Conservation (phyloP, 164 flowering plant species). For the Dillenia suffruticosa region DNA sequence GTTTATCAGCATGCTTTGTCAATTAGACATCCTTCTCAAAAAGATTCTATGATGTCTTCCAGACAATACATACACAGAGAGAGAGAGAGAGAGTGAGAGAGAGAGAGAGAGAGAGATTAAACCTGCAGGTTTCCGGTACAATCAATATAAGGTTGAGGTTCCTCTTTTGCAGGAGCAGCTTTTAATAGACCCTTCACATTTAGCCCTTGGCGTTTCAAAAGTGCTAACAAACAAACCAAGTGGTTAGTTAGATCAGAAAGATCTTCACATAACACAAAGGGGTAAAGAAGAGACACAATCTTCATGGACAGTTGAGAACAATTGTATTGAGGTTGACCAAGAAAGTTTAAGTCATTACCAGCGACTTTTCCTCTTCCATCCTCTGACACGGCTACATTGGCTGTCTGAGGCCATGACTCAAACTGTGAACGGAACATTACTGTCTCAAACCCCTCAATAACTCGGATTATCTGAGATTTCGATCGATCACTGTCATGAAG, state of each 20-base stretch:
- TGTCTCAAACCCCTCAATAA: conserved; percentile 97
- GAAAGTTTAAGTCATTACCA: conserved; percentile 46
- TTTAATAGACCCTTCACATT: conserved; percentile 94
- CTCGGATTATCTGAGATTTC: conserved; percentile 68
- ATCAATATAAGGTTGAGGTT: conserved; percentile 87
- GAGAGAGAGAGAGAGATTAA: conserved; percentile 5
- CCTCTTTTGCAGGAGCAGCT: conserved; percentile 88
- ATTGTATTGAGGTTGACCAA: neutral
- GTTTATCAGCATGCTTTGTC: neutral
- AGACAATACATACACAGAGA: neutral
- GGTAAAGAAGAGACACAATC: neutral
- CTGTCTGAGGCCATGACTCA: conserved; percentile 78
- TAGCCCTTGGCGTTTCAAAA: conserved; percentile 87
- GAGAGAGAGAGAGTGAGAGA: too few relatives aligned
- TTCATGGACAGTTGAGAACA: neutral
- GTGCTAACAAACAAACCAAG: conserved; percentile 42
- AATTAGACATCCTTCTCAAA: too few relatives aligned
- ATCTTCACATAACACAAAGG: neutral
- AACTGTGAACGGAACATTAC: conserved; percentile 80
- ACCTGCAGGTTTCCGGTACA: conserved; percentile 97
- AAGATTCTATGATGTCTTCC: too few relatives aligned
- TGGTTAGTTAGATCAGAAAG: neutral
- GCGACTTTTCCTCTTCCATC: conserved; percentile 99
- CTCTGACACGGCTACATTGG: conserved; percentile 72
- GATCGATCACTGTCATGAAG: conserved; percentile 50